Base-by-base conservation (phyloP, 2,329 filamentous ascomycete genomes). In the Fusarium begoniae region DNA sequence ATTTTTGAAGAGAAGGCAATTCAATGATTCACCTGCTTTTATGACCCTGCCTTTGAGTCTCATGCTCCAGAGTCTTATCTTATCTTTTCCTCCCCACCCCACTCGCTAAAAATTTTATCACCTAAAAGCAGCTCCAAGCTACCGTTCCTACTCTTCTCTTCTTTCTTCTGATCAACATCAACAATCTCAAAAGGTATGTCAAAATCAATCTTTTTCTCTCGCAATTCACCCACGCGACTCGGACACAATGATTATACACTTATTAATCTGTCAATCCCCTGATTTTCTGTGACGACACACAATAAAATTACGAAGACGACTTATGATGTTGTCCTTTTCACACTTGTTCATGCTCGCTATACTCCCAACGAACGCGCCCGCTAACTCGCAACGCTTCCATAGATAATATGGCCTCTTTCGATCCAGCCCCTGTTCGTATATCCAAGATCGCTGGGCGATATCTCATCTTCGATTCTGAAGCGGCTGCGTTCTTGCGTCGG, bases 381-480 rank as follows among this genome's bases (percentile, higher is more conserved):
- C 77, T 79, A 76, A 79, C 63, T 51, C 44, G 58, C 44, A 40
- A 66, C 65, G 63, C 69, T 47, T 55, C 26, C 10, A 51, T 30
- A 74, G 72, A 69, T 75, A 65, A 41, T 32, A 80, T 80, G 78
- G 54, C 72, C 48, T 40, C 71, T 35, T 43, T 67, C 43, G 72
- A 72, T 24, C 40, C 67, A 9, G 61, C 58, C 35, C 90, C 90
- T 17, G 89, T 98, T 72, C 91, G 94, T 70, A 96, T 98, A 79
- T 96, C 94, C 75, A 88, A 90, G 80, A 90, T 98, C 69, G 91
- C 91, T 53, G 91, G 92, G 76, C 92, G 93, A 74, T 98, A 96
- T 85, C 90, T 98, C 69, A 87, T 99, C 76, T 98, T 98, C 86
- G 94, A 97, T 81, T 90, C 94, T 78, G 90, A 95, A 80, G 90